Percentiles rank a stretch among this genome's conserved stretches.
phyloP scores from a whole-genome alignment of 1,139 yeast species.

The Candida tetrigidarum region DNA sequence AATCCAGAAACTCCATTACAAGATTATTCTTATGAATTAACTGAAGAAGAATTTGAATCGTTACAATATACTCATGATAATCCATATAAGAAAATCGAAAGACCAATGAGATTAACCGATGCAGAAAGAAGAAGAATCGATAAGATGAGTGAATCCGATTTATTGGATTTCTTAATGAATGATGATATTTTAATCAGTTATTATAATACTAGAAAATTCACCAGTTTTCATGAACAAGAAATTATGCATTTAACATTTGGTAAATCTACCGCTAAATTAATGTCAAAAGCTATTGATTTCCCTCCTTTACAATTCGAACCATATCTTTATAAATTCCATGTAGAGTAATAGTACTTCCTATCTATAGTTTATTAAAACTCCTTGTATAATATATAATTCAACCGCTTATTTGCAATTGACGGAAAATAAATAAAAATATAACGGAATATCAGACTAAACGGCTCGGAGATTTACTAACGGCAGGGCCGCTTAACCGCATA shows the following conservation, averaged over 20 bases:
- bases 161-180: constrained; percentile 32
- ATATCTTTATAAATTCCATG: constrained; percentile 1
- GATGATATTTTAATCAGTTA: constrained; percentile 40
- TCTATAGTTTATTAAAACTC: background rate
- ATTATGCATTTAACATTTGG: constrained; percentile 35
- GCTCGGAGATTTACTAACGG: no score
- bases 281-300: constrained; percentile 30
- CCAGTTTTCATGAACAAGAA: constrained; percentile 42
- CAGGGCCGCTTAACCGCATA: constrained; percentile 1
- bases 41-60: constrained; percentile 24
- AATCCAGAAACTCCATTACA: constrained; percentile 14
- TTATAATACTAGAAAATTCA: constrained; percentile 32
- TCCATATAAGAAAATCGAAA: constrained; percentile 13
- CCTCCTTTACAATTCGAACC: constrained; percentile 42
- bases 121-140: constrained; percentile 25
- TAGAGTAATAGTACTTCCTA: background rate
- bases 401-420: no score
- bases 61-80: constrained; percentile 21
- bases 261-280: constrained; percentile 31
- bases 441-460: no score
- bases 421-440: no score
- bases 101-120: constrained; percentile 20
- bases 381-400: background rate
- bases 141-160: constrained; percentile 26
- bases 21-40: constrained; percentile 24